These are phyloP conservation scores for Zygoascus biomembranicola DNA, from an alignment of 805 yeast genomes.

Conservation along the genomic window DNA sequence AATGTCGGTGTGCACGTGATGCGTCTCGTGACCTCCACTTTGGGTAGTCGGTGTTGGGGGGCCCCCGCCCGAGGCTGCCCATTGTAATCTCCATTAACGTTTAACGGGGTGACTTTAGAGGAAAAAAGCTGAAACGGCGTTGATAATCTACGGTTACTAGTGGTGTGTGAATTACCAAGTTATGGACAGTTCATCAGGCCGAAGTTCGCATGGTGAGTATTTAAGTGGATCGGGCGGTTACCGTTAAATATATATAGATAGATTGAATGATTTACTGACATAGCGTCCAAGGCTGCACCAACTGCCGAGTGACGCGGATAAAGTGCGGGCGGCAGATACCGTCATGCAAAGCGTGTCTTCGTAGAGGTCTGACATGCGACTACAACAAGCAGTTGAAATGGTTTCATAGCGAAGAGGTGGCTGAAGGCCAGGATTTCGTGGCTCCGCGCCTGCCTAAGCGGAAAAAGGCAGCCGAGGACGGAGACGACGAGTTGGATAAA, in stretches of 20 bases:
- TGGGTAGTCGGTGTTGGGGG: too few species aligned
- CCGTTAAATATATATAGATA: not conserved
- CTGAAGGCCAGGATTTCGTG: not conserved
- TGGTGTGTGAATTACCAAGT: too few species aligned
- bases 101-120: too few species aligned
- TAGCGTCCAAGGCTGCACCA: not conserved
- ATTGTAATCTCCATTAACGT: too few species aligned
- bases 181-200: not conserved
- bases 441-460: not conserved
- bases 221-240: not conserved
- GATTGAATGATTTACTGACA: not conserved
- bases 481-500: not conserved
- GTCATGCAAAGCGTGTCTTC: not conserved
- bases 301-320: slow-evolving; percentile 1
- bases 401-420: not conserved
- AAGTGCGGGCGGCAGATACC: slow-evolving; percentile 1
- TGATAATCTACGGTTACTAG: too few species aligned
- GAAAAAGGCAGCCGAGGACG: not conserved
- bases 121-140: too few species aligned
- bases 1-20: too few species aligned
- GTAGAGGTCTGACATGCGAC: not conserved
- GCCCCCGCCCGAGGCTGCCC: too few species aligned
- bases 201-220: not conserved
- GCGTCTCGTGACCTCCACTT: too few species aligned
- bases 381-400: not conserved